Conservation (phyloP, 2,329 filamentous ascomycete genomes). For the Dryadomyces quercivorus region DNA sequence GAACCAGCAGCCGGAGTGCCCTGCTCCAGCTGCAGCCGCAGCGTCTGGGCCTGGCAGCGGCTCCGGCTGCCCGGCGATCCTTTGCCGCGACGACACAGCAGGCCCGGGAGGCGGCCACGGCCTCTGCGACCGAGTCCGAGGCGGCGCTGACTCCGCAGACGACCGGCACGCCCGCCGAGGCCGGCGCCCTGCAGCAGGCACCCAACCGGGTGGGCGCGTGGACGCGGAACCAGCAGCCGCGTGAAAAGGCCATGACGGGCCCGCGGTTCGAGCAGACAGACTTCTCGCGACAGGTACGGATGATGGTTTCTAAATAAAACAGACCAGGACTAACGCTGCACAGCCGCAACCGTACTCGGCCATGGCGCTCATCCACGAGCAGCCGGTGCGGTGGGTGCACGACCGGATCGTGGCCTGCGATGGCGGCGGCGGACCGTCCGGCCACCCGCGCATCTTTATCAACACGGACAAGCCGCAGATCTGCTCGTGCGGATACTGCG, state of each 20-base stretch:
- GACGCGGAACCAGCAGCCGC: slow-evolving; percentile 75
- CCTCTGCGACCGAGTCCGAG: slow-evolving; percentile 21
- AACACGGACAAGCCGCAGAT: slow-evolving; percentile 98
- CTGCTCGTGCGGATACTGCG: slow-evolving; percentile 77
- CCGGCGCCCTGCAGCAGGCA: slow-evolving; percentile 55
- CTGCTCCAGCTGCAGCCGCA: slow-evolving; percentile 30
- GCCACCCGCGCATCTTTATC: slow-evolving; percentile 92
- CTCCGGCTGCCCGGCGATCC: slow-evolving; percentile 23
- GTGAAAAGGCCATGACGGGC: slow-evolving; percentile 77
- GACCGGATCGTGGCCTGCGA: slow-evolving; percentile 75
- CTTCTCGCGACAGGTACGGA: slow-evolving; percentile 70
- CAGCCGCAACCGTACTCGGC: slow-evolving; percentile 83
- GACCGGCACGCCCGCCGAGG: slow-evolving; percentile 24
- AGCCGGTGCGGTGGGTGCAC: slow-evolving; percentile 87
- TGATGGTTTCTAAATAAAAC: background rate
- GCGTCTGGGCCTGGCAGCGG: slow-evolving; percentile 18
- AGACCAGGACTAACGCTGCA: background rate
- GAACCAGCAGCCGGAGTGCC: slow-evolving; percentile 22
- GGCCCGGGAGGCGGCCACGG: slow-evolving; percentile 28
- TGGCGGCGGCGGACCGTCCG: slow-evolving; percentile 78
- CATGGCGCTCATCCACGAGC: slow-evolving; percentile 91
- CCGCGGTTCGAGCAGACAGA: slow-evolving; percentile 96
- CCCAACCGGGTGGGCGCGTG: slow-evolving; percentile 75
- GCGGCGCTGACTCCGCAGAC: slow-evolving; percentile 28
- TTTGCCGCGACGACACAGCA: slow-evolving; percentile 36